Conservation (phyloP, 768 basidiomycete species). For the Fistulinella prunicolor region DNA sequence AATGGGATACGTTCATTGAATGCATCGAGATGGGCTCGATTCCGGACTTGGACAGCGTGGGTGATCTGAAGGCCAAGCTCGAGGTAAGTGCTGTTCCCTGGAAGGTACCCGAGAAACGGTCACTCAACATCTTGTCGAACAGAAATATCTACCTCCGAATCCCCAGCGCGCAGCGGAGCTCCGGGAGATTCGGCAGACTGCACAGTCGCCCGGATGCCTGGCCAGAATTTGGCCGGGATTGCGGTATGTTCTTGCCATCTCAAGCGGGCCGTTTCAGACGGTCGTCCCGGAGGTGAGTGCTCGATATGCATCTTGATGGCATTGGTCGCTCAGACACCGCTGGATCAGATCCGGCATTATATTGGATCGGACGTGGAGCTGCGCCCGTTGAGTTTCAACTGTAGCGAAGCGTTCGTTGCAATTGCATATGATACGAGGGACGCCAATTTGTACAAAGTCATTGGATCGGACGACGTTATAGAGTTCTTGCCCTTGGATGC, state of each 20-base stretch:
- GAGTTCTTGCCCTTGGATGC: conserved; percentile 18
- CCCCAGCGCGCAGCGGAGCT: conserved; percentile 18
- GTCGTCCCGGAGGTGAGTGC: conserved; percentile 20
- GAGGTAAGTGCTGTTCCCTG: not conserved
- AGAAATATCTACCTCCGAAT: conserved; percentile 17
- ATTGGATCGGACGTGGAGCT: conserved; percentile 21
- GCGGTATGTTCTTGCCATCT: conserved; percentile 16
- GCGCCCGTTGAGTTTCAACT: conserved; percentile 19
- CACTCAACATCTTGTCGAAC: too few relatives aligned
- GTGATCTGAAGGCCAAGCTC: conserved; percentile 13
- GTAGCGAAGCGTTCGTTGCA: conserved; percentile 23
- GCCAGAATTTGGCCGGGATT: conserved; percentile 20
- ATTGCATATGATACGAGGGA: conserved; percentile 24
- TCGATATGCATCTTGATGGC: not conserved
- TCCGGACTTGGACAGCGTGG: conserved; percentile 12
- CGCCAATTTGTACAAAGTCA: conserved; percentile 19
- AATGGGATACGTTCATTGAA: conserved; percentile 21
- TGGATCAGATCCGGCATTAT: conserved; percentile 13
- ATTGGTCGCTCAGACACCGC: not conserved
- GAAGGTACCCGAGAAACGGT: not conserved
- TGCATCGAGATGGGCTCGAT: conserved; percentile 16
- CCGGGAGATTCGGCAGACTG: conserved; percentile 5
- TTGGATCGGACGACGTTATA: conserved; percentile 25
- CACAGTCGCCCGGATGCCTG: conserved; percentile 15
- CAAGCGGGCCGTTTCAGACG: conserved; percentile 22